Evolutionary conservation across 2,329 filamentous ascomycete genomes (phyloP).

Genomic region (Aspergillus hortae): DNA sequence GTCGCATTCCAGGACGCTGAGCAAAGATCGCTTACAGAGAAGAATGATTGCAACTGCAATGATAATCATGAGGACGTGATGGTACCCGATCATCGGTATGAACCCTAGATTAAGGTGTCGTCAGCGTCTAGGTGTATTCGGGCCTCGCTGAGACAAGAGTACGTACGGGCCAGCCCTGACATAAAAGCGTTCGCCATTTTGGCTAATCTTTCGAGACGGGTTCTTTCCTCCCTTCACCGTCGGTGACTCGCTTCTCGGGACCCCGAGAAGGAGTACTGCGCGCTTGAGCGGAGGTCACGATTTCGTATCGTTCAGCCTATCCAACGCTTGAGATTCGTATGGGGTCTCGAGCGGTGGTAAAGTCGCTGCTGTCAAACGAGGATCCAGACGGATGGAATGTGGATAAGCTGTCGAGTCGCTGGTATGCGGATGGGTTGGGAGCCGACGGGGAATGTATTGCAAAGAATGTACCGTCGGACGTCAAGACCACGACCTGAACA

Average conservation of each 20-base stretch:
- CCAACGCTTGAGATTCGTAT: too few species aligned
- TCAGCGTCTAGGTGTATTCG: slow-evolving; percentile 3
- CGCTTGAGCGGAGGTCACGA: slow-evolving; percentile 6
- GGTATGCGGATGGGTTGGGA: background rate
- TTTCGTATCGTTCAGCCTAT: background rate
- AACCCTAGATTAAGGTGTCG: slow-evolving; percentile 41
- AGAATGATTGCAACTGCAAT: slow-evolving; percentile 92
- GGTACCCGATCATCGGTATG: slow-evolving; percentile 63
- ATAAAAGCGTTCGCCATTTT: slow-evolving; percentile 30
- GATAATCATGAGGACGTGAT: slow-evolving; percentile 94
- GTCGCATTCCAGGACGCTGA: slow-evolving; percentile 11
- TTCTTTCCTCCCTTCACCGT: slow-evolving; percentile 11
- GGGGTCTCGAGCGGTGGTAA: too few species aligned
- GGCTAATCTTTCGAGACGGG: slow-evolving; percentile 7
- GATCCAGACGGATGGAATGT: slow-evolving; percentile 25
- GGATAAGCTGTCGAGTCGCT: slow-evolving; percentile 9
- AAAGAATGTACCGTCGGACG: slow-evolving; percentile 14
- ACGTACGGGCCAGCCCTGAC: slow-evolving; percentile 36
- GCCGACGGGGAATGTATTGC: slow-evolving; percentile 2
- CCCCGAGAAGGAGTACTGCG: slow-evolving; percentile 36
- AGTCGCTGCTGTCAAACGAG: background rate
- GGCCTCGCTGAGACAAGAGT: background rate
- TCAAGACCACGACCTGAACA: slow-evolving; percentile 16
- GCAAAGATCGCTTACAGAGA: slow-evolving; percentile 65
- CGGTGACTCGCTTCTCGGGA: slow-evolving; percentile 37